phyloP scores from a whole-genome alignment of 2,329 filamentous ascomycete species.

The Fusarium sp. region DNA sequence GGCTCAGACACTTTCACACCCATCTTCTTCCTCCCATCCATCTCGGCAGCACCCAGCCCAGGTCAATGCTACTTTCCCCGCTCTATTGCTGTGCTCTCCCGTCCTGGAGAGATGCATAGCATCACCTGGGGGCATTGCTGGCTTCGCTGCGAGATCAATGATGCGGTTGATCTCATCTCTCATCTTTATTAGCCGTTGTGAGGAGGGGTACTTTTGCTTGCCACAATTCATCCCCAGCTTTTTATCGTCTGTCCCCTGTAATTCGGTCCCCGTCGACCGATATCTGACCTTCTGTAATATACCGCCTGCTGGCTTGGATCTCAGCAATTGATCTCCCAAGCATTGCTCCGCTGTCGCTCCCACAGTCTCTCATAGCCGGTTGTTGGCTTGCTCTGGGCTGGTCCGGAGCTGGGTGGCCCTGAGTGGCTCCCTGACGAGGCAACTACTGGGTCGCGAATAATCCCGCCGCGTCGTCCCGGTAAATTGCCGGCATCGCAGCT shows the following conservation, averaged over 20 bases:
- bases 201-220: not conserved
- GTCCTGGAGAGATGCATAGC: constrained; percentile 8
- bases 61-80: constrained; percentile 41
- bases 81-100: constrained; percentile 25
- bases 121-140: constrained; percentile 8
- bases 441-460: constrained; percentile 44
- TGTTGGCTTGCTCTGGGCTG: constrained; percentile 14
- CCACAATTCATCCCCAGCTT: not conserved
- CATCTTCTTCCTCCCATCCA: constrained; percentile 5
- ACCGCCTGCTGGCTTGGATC: constrained; percentile 9
- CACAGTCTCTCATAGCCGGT: not conserved
- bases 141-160: constrained; percentile 1
- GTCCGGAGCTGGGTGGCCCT: not conserved
- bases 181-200: not conserved
- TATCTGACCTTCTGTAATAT: not conserved
- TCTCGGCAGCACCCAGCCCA: constrained; percentile 19
- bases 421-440: constrained; percentile 28
- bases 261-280: not conserved
- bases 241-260: not conserved
- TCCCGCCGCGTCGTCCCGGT: constrained; percentile 44
- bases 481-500: constrained; percentile 49
- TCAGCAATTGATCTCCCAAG: constrained; percentile 18
- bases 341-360: constrained; percentile 17
- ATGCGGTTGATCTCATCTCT: not conserved
- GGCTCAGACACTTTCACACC: constrained; percentile 12